Percentiles rank a stretch among this genome's conserved stretches.
Conservation (phyloP, 208 protist species). For the Phytomonas francai region DNA sequence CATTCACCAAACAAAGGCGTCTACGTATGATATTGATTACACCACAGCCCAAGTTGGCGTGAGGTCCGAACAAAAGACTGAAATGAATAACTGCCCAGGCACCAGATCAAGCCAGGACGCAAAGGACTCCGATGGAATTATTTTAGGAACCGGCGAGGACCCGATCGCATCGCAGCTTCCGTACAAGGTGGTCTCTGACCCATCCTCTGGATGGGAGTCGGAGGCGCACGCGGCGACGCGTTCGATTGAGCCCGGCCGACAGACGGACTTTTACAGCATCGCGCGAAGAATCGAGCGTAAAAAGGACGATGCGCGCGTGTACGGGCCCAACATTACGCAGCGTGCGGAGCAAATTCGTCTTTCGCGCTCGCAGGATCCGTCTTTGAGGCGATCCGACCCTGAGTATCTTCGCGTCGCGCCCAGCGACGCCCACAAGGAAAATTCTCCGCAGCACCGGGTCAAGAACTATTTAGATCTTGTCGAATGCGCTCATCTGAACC, state of each 20-base stretch:
- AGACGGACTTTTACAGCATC: conserved; percentile 57
- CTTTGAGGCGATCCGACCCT: conserved; percentile 26
- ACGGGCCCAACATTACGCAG: conserved; percentile 55
- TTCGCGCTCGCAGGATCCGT: conserved; percentile 45
- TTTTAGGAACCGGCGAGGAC: background rate
- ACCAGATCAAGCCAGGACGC: background rate
- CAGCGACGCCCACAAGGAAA: conserved; percentile 9
- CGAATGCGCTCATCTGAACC: conserved; percentile 59
- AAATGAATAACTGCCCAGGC: background rate
- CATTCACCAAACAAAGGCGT: conserved; percentile 49
- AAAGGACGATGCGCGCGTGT: conserved; percentile 63
- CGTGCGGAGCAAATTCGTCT: conserved; percentile 68
- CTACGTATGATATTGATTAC: conserved; percentile 69
- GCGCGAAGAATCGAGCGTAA: conserved; percentile 57
- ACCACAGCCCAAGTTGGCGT: background rate
- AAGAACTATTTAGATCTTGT: conserved; percentile 76
- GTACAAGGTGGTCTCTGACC: conserved; percentile 7
- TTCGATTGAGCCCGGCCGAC: conserved; percentile 34
- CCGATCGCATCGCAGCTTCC: background rate
- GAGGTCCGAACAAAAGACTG: background rate
- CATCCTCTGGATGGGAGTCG: conserved; percentile 48
- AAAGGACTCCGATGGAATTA: background rate
- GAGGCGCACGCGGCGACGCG: conserved; percentile 39
- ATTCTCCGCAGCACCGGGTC: background rate
- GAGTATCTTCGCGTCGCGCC: conserved; percentile 17